Percentiles rank a stretch among this genome's conserved stretches.
These are phyloP conservation scores for Leccinum fibrillosum DNA, from an alignment of 768 basidiomycete genomes.

Conservation along the genomic window DNA sequence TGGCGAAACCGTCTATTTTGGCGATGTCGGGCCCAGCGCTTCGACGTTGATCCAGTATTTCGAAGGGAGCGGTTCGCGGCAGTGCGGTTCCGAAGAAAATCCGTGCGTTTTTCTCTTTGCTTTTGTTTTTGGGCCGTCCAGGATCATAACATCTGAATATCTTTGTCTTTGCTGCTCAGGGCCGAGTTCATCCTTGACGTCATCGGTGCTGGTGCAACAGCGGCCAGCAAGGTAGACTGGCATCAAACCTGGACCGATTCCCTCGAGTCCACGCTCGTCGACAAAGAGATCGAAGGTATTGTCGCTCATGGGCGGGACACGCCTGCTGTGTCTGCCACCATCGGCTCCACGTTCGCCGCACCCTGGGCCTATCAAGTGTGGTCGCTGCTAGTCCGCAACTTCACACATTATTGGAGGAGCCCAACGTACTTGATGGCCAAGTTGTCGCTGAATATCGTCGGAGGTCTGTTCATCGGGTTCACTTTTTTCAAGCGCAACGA, in stretches of 20 bases:
- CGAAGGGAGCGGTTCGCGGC: constrained; percentile 59
- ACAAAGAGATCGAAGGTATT: constrained; percentile 44
- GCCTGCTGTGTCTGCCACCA: constrained; percentile 34
- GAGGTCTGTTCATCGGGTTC: constrained; percentile 58
- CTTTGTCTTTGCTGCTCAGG: constrained; percentile 24
- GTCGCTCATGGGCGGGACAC: constrained; percentile 45
- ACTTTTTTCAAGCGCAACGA: constrained; percentile 59
- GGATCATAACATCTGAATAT: constrained; percentile 40
- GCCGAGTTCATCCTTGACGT: constrained; percentile 68
- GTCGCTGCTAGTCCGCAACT: constrained; percentile 44
- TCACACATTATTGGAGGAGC: constrained; percentile 49
- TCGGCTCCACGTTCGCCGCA: constrained; percentile 49
- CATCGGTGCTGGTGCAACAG: constrained; percentile 72
- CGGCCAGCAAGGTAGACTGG: constrained; percentile 56
- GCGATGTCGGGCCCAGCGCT: constrained; percentile 64
- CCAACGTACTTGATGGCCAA: constrained; percentile 63
- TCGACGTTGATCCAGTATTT: constrained; percentile 73
- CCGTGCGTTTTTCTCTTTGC: constrained; percentile 42
- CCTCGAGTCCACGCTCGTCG: constrained; percentile 37
- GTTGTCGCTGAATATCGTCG: constrained; percentile 48
- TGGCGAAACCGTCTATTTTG: constrained; percentile 66
- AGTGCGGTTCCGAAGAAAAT: constrained; percentile 67
- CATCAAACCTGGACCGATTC: constrained; percentile 56
- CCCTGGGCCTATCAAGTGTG: constrained; percentile 49
- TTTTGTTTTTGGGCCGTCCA: constrained; percentile 34